Evolutionary conservation across 1,284 basidiomycete genomes (phyloP).

Genomic region (Vanrija pseudolonga): DNA sequence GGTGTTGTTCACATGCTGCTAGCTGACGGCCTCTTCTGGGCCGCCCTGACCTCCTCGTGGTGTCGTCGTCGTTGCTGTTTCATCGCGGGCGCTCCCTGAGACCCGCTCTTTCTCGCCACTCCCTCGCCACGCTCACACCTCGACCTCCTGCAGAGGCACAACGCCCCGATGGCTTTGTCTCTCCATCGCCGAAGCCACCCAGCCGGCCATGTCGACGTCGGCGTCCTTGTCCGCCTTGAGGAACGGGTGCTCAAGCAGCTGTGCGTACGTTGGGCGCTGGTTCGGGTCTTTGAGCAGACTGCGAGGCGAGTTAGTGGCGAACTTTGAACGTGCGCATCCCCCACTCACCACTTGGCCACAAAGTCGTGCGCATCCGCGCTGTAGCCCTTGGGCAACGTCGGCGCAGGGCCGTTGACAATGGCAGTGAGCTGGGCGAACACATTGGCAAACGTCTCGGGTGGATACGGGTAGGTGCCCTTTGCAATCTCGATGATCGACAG

Average conservation of each 20-base stretch:
- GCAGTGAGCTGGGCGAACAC: slow-evolving; percentile 94
- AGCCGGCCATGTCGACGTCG: slow-evolving; percentile 74
- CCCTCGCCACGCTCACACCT: slow-evolving; percentile 7
- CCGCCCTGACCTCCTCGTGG: too few relatives aligned
- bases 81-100: too few relatives aligned
- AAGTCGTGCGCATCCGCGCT: slow-evolving; percentile 51
- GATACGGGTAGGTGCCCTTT: slow-evolving; percentile 90
- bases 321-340: slow-evolving; percentile 26
- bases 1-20: too few relatives aligned
- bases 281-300: slow-evolving; percentile 76
- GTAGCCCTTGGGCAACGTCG: slow-evolving; percentile 65
- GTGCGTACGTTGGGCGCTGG: slow-evolving; percentile 74
- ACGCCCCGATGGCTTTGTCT: slow-evolving; percentile 45
- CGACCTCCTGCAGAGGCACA: slow-evolving; percentile 27
- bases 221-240: slow-evolving; percentile 57
- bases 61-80: too few relatives aligned
- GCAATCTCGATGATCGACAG: slow-evolving; percentile 92
- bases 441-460: slow-evolving; percentile 96
- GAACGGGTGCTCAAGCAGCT: slow-evolving; percentile 76
- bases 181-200: slow-evolving; percentile 67
- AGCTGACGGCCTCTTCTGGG: too few relatives aligned
- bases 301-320: slow-evolving; percentile 50
- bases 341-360: slow-evolving; percentile 52
- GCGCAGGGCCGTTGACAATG: slow-evolving; percentile 91
- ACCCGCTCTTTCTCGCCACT: neutral